These are phyloP conservation scores for Penicillium steckii DNA, from an alignment of 495 filamentous ascomycete species.

Conservation along the genomic window DNA sequence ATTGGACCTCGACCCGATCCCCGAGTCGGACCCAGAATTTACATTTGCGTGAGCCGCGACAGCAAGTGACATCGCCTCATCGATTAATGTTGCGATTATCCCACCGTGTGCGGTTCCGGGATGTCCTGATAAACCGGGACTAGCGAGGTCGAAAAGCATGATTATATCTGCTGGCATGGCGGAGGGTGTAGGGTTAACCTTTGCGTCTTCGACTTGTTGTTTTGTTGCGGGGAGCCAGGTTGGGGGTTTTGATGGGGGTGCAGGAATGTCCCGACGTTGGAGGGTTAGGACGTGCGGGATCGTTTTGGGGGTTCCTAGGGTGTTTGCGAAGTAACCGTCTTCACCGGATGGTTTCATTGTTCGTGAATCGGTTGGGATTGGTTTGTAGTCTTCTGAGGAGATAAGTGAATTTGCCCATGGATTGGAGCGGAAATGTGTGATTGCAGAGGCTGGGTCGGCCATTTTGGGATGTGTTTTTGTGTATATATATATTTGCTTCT, in stretches of 20 bases:
- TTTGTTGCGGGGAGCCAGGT: constrained; percentile 35
- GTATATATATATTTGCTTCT: no score
- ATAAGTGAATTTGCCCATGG: constrained; percentile 30
- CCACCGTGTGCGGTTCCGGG: constrained; percentile 42
- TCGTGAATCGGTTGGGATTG: constrained; percentile 38
- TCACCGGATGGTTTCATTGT: constrained; percentile 37
- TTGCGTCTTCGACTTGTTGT: constrained; percentile 22
- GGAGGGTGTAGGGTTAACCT: constrained; percentile 18
- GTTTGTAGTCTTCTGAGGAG: constrained; percentile 28
- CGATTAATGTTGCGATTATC: constrained; percentile 68
- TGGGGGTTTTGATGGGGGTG: constrained; percentile 21
- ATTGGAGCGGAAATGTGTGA: constrained; percentile 25
- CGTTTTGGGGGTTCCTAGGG: constrained; percentile 34
- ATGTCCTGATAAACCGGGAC: constrained; percentile 39
- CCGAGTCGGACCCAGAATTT: constrained; percentile 3
- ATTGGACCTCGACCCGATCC: not conserved
- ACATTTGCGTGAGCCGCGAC: constrained; percentile 30
- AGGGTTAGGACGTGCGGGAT: constrained; percentile 41
- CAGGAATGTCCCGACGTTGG: constrained; percentile 26
- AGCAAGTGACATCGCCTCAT: constrained; percentile 54
- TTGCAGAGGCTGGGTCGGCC: constrained; percentile 17
- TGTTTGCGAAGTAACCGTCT: constrained; percentile 39
- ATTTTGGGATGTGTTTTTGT: constrained; percentile 11
- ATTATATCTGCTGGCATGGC: constrained; percentile 36
- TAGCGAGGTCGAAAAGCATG: constrained; percentile 34